A percentile compares a stretch with the other conserved stretches of the same genome.
phyloP scores from a whole-genome alignment of 345 rosid species.

The Salix viminalis region DNA sequence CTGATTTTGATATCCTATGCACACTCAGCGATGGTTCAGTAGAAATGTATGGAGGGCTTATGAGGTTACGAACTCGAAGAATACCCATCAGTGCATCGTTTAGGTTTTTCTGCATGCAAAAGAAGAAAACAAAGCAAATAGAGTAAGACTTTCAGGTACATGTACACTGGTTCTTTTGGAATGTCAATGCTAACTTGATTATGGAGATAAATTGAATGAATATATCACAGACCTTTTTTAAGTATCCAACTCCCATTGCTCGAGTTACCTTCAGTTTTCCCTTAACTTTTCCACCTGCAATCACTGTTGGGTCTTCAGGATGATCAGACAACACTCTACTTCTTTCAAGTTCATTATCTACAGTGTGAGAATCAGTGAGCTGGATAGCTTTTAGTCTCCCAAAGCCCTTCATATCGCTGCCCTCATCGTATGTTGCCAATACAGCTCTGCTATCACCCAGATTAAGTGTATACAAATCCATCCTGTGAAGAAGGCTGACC shows the following conservation, averaged over 20 bases:
- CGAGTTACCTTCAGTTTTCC: conserved; percentile 94
- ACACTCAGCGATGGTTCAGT: conserved; percentile 72
- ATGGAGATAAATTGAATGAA: neutral
- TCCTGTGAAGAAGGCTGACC: conserved; percentile 73
- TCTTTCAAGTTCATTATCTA: conserved; percentile 75
- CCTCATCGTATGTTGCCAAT: conserved; percentile 57
- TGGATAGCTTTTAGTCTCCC: conserved; percentile 66
- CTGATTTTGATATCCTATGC: conserved; percentile 61
- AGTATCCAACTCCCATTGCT: conserved; percentile 91
- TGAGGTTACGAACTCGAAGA: conserved; percentile 76
- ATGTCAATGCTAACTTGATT: neutral
- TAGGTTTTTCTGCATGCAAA: conserved; percentile 54
- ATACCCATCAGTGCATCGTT: conserved; percentile 96
- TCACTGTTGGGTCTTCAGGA: conserved; percentile 69
- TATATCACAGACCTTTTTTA: conserved; percentile 56
- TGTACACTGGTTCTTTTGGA: neutral
- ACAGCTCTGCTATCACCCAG: conserved; percentile 96
- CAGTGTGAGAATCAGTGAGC: conserved; percentile 82
- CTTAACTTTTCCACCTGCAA: conserved; percentile 76
- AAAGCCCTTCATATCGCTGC: conserved; percentile 17
- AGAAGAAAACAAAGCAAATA: neutral
- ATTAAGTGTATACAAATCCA: conserved; percentile 68
- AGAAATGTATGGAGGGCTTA: conserved; percentile 88
- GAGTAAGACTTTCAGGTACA: neutral
- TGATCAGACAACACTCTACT: conserved; percentile 60